A percentile compares a stretch with the other conserved stretches of the same genome.
phyloP scores from a whole-genome alignment of 2,329 filamentous ascomycete species.

The Neofusicoccum umdonicola region DNA sequence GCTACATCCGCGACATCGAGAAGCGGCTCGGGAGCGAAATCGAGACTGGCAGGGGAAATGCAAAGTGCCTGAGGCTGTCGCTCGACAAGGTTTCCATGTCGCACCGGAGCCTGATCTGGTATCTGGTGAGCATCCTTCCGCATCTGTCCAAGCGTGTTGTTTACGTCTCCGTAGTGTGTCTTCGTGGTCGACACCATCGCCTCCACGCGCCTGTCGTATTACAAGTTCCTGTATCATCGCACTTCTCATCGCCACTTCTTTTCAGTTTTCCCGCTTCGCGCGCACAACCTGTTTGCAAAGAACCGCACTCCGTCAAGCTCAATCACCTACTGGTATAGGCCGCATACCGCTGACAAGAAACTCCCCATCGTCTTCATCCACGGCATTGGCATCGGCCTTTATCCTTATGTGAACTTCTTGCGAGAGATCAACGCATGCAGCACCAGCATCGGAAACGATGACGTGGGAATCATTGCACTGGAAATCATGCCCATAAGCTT shows the following conservation, averaged over 20 bases:
- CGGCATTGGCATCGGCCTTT: conserved; percentile 67
- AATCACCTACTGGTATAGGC: conserved; percentile 65
- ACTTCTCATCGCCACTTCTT: conserved; percentile 43
- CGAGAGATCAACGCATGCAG: conserved; percentile 45
- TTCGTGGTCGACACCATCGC: conserved; percentile 52
- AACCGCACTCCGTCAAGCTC: conserved; percentile 28
- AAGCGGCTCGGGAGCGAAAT: conserved; percentile 51
- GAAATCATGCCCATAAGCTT: conserved; percentile 67
- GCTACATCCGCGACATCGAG: conserved; percentile 56
- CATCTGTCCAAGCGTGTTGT: neutral
- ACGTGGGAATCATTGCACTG: conserved; percentile 63
- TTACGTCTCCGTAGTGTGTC: conserved; percentile 38
- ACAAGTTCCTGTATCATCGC: conserved; percentile 55
- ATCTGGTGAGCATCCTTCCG: conserved; percentile 46
- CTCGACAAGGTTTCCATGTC: conserved; percentile 61
- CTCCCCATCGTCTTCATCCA: conserved; percentile 67
- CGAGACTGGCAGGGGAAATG: conserved; percentile 54
- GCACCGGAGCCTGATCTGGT: conserved; percentile 65
- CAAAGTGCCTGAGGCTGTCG: conserved; percentile 60
- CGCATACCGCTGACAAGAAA: conserved; percentile 58
- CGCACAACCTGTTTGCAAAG: conserved; percentile 38
- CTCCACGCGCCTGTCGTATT: conserved; percentile 42
- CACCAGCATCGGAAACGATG: conserved; percentile 38
- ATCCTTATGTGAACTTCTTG: conserved; percentile 61
- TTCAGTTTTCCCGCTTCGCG: conserved; percentile 58